Percentiles rank a stretch among this genome's conserved stretches.
Conservation (phyloP, 805 yeast genomes). For the Zygoascus biomembranicola region DNA sequence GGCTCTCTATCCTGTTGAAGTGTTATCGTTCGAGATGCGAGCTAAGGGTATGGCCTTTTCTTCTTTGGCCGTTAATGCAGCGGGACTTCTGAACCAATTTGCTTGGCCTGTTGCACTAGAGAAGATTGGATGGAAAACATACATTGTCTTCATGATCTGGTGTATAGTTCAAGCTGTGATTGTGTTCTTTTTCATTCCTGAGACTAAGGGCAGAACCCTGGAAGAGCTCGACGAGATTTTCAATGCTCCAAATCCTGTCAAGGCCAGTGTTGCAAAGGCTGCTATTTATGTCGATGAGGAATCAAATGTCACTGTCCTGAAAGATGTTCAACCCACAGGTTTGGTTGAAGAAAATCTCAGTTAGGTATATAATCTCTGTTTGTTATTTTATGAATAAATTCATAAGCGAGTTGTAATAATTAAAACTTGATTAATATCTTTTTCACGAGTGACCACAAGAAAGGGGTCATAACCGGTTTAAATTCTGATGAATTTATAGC, state of each 20-base stretch:
- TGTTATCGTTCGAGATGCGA: slow-evolving; percentile 26
- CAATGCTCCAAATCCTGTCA: slow-evolving; percentile 10
- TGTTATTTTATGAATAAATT: too few relatives aligned
- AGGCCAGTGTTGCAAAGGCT: slow-evolving; percentile 9
- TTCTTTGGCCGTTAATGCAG: slow-evolving; percentile 24
- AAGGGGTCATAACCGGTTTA: too few relatives aligned
- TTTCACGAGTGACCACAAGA: too few relatives aligned
- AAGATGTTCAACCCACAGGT: background rate
- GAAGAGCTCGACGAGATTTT: slow-evolving; percentile 69
- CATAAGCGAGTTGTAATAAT: too few relatives aligned
- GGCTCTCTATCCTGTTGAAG: slow-evolving; percentile 29
- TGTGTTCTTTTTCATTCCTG: slow-evolving; percentile 55
- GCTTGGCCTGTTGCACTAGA: slow-evolving; percentile 26
- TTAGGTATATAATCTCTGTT: too few relatives aligned
- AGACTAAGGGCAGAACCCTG: slow-evolving; percentile 69
- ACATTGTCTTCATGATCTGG: slow-evolving; percentile 28
- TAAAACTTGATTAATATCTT: too few relatives aligned
- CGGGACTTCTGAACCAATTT: slow-evolving; percentile 24
- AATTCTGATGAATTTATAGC: too few relatives aligned
- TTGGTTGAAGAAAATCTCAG: background rate
- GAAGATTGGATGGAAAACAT: slow-evolving; percentile 27
- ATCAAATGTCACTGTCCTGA: background rate
- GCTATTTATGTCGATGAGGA: slow-evolving; percentile 1
- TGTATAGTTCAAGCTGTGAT: slow-evolving; percentile 31
- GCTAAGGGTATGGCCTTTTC: slow-evolving; percentile 26